phyloP scores from a whole-genome alignment of 75 land plant species.

The Picea sitchensis region DNA sequence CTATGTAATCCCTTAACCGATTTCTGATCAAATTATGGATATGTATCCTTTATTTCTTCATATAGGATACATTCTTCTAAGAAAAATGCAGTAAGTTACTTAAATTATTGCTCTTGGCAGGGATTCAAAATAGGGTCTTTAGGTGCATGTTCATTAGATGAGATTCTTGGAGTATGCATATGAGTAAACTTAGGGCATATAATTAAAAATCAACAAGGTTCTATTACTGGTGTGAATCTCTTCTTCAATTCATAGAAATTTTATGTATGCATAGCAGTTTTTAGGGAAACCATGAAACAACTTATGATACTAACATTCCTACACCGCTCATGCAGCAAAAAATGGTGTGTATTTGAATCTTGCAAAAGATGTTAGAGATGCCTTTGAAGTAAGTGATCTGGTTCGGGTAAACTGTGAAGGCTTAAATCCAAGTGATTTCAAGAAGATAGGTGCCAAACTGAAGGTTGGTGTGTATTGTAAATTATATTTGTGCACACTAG shows the following conservation, averaged over 20 bases:
- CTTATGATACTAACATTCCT: neutral
- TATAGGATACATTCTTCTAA: neutral
- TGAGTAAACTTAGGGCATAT: neutral
- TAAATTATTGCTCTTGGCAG: no score
- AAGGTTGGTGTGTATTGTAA: slow-evolving; percentile 14
- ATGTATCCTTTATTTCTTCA: slow-evolving; percentile 73
- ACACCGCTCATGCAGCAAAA: slow-evolving; percentile 15
- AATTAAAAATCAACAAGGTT: neutral
- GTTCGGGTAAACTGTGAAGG: slow-evolving; percentile 25
- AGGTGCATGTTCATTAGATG: neutral
- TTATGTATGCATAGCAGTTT: neutral
- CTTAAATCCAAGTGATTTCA: slow-evolving; percentile 15
- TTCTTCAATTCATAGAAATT: neutral
- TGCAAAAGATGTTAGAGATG: slow-evolving; percentile 22
- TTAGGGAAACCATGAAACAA: neutral
- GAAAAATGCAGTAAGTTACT: neutral
- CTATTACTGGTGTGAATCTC: neutral
- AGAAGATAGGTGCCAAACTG: slow-evolving; percentile 28
- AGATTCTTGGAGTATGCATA: neutral
- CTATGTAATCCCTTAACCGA: slow-evolving; percentile 37
- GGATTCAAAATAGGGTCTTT: neutral
- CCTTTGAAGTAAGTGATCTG: slow-evolving; percentile 25
- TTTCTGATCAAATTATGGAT: slow-evolving; percentile 51
- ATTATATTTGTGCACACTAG: neutral
- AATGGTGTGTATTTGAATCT: slow-evolving; percentile 27